These are phyloP conservation scores for Pterulicium gracile DNA, from an alignment of 1,284 basidiomycete genomes.

Conservation along the genomic window DNA sequence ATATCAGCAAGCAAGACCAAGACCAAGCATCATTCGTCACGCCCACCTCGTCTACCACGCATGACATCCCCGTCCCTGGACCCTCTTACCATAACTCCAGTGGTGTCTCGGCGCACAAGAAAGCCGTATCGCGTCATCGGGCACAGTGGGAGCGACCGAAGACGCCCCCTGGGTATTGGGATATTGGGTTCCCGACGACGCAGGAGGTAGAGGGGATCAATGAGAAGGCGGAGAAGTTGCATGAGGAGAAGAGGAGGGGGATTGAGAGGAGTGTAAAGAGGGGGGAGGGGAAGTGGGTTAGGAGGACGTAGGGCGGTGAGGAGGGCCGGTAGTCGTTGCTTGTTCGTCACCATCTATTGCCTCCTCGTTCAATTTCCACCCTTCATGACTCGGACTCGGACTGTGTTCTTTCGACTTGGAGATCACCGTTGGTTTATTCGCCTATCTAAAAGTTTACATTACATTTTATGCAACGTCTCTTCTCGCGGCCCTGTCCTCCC, in stretches of 20 bases:
- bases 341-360: too few species aligned
- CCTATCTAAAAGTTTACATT: too few species aligned
- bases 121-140: constrained; percentile 73
- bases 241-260: constrained; percentile 45
- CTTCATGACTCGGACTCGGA: too few species aligned
- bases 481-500: too few species aligned
- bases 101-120: constrained; percentile 47
- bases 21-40: neutral
- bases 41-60: constrained; percentile 1
- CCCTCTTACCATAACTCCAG: constrained; percentile 11
- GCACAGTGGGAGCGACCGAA: constrained; percentile 56
- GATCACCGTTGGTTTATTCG: too few species aligned
- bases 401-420: too few species aligned
- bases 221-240: constrained; percentile 56
- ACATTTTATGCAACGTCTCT: too few species aligned
- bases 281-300: constrained; percentile 23
- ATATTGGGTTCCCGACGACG: constrained; percentile 81
- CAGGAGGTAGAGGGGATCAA: constrained; percentile 74
- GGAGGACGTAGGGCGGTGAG: neutral
- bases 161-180: constrained; percentile 83
- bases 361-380: too few species aligned
- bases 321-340: too few species aligned
- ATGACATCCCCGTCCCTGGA: neutral
- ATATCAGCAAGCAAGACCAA: neutral
- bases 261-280: constrained; percentile 49